Base-by-base conservation (phyloP, 1,139 yeast species). In the Wickerhamiella pararugosa region DNA sequence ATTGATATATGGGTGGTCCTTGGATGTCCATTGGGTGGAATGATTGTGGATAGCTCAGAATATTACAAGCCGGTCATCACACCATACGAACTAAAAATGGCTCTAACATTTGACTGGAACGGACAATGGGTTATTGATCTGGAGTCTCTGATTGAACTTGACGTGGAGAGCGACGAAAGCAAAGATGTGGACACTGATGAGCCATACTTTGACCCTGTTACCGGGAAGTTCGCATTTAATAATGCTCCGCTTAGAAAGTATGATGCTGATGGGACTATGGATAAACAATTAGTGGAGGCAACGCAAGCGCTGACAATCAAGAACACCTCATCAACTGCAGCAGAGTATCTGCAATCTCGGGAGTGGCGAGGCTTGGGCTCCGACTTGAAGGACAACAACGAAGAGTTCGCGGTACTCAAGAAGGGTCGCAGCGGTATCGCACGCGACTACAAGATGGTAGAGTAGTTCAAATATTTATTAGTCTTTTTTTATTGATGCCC, bases 1-100 rank as follows among this genome's bases (percentile, higher is more conserved):
- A 73, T 90, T 11, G 98, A 90, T 53, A 70, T 82, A 27, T 90
- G 98, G 97, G 87, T 93, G 55, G 74, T 90, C 11, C 62, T 90
- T 25, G 98, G 98, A 0, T 92, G 99, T 60, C 87, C 93, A 10
- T 86, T 86, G 52, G 90, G 93, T 45, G 97, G 98, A 5, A 79
- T 90, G 15, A 77, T 90, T 35, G 62, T 87, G 28, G 94, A 86
- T 57, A 76, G 78, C 47, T 65, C 64, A 34, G 95, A 87, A 47
- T 90, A 79, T 56, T 84, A 75, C 63, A 84, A 79, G 58, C 97
- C 97, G 1, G 80, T 90, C 7, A 74, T 90, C 9, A 90, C 98
- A 0, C 98, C 98, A 0, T 90, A 82, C 59, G 99, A 90, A 58
- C 65, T 92, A 41, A 70, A 79, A 42, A 62, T 90, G 56, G 94